A percentile compares a stretch with the other conserved stretches of the same genome.
These are phyloP conservation scores for Davidsoniella virescens DNA, from an alignment of 2,329 filamentous ascomycete species.

Conservation along the genomic window DNA sequence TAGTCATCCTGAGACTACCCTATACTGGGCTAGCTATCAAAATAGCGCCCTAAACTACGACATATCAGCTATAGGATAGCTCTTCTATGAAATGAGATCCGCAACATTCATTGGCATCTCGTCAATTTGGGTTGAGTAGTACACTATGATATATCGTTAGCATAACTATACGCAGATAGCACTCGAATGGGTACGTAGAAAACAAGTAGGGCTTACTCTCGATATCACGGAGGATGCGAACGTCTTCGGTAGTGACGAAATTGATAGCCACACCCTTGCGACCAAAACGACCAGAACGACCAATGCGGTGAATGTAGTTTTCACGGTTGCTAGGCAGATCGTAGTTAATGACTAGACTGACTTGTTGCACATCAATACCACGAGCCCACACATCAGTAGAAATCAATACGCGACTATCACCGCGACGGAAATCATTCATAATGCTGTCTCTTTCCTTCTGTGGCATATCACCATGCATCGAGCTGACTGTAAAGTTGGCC, in stretches of 20 bases:
- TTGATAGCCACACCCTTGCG: constrained; percentile 99
- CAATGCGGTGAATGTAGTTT: constrained; percentile 98
- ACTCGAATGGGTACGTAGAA: neutral
- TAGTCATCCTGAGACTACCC: constrained; percentile 8
- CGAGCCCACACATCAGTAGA: constrained; percentile 96
- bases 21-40: constrained; percentile 3
- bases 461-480: constrained; percentile 98
- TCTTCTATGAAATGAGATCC: constrained; percentile 35
- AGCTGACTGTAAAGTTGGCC: constrained; percentile 94
- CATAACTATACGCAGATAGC: constrained; percentile 5
- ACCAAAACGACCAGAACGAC: constrained; percentile 85
- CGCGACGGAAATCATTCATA: constrained; percentile 97
- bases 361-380: constrained; percentile 97
- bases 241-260: constrained; percentile 96
- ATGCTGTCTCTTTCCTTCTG: constrained; percentile 97
- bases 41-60: neutral
- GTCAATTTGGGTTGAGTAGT: constrained; percentile 93
- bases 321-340: constrained; percentile 96
- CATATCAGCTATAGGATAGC: neutral
- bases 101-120: constrained; percentile 97
- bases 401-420: constrained; percentile 89
- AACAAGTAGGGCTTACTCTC: constrained; percentile 47
- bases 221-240: constrained; percentile 92
- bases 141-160: constrained; percentile 40
- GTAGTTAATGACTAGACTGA: constrained; percentile 97